Evolutionary conservation across 2,329 filamentous ascomycete species (phyloP).

Genomic region (Bipolaris oryzae): DNA sequence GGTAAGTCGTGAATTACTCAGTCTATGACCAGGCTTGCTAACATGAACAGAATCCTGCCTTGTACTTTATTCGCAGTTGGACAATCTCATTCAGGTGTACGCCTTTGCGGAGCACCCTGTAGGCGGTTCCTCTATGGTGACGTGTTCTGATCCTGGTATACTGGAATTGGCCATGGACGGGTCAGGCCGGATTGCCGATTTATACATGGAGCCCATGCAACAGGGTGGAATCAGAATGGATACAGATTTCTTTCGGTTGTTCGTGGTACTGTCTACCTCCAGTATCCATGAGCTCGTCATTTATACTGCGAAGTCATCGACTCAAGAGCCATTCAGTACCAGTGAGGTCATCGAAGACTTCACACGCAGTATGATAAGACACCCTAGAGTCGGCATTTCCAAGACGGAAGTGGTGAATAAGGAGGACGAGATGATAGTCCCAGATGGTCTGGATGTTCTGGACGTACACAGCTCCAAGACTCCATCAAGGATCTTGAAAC

Average conservation of each 20-base stretch:
- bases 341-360: conserved; percentile 21
- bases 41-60: conserved; percentile 35
- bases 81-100: conserved; percentile 39
- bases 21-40: conserved; percentile 1
- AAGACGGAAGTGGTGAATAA: conserved; percentile 13
- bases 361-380: conserved; percentile 23
- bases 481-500: conserved; percentile 11
- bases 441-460: conserved; percentile 28
- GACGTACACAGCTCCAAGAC: conserved; percentile 18
- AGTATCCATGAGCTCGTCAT: conserved; percentile 36
- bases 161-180: conserved; percentile 25
- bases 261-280: conserved; percentile 28
- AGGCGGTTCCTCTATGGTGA: conserved; percentile 14
- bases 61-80: conserved; percentile 42
- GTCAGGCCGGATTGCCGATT: conserved; percentile 15
- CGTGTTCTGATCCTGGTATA: conserved; percentile 34
- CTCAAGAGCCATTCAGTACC: conserved; percentile 1
- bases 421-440: conserved; percentile 38
- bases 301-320: conserved; percentile 8
- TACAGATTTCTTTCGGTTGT: conserved; percentile 37
- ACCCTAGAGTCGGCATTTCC: conserved; percentile 3
- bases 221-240: conserved; percentile 28
- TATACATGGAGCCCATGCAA: conserved; percentile 30
- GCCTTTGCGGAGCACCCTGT: conserved; percentile 25
- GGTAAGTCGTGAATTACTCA: conserved; percentile 28